Percentiles rank a stretch among this genome's conserved stretches.
Evolutionary conservation across 352 stramenopile genomes (phyloP).

Genomic region (Pythium brassicae): DNA sequence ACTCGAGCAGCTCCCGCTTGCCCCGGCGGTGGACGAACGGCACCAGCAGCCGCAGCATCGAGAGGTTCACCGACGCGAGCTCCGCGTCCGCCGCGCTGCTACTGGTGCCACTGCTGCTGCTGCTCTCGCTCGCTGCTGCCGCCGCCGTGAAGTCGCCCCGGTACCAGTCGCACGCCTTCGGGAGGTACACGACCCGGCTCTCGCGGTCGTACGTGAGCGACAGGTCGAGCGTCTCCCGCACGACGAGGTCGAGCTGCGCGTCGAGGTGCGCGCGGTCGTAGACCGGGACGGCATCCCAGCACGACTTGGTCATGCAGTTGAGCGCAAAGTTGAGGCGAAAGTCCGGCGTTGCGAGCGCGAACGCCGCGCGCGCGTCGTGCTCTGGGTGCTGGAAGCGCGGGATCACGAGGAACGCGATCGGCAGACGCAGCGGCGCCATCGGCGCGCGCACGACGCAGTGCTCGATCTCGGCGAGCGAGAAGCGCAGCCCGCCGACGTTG

Average conservation of each 20-base stretch:
- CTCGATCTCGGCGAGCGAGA: conserved; percentile 57
- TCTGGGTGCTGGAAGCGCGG: conserved; percentile 22
- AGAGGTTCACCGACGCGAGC: conserved; percentile 7
- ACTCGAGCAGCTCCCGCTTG: conserved; percentile 34
- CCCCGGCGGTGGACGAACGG: conserved; percentile 23
- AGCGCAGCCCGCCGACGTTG: conserved; percentile 32
- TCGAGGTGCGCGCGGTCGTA: conserved; percentile 59
- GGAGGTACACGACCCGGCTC: conserved; percentile 36
- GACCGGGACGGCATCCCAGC: conserved; percentile 28
- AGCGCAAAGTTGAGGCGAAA: conserved; percentile 59
- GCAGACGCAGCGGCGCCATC: conserved; percentile 29
- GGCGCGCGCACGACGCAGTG: conserved; percentile 43
- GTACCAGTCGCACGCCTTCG: conserved; percentile 61
- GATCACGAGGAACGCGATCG: conserved; percentile 43
- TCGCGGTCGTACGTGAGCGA: conserved; percentile 42
- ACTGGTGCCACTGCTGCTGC: no score
- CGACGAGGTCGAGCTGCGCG: conserved; percentile 33
- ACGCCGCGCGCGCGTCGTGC: conserved; percentile 17
- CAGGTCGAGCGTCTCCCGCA: conserved; percentile 21
- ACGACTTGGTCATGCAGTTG: conserved; percentile 59
- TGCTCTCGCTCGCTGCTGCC: not conserved
- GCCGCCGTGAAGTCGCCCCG: conserved; percentile 31
- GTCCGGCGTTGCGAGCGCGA: conserved; percentile 28
- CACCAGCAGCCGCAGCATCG: conserved; percentile 26
- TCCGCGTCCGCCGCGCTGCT: not conserved